phyloP scores from a whole-genome alignment of 768 basidiomycete genomes.

The Termitomyces sp. region DNA sequence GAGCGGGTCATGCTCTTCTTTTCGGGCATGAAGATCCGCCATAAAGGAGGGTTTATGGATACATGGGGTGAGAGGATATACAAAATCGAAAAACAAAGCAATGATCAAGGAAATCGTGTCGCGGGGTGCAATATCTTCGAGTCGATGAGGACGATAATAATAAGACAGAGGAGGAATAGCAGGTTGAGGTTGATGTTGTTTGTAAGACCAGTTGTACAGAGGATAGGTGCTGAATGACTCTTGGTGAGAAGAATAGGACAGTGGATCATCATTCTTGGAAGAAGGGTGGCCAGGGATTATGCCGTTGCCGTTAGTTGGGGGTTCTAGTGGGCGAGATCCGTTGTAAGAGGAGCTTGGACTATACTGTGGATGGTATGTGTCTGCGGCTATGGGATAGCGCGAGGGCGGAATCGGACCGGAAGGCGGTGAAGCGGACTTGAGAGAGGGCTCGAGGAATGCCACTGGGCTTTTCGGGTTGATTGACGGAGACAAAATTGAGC shows the following conservation, averaged over 20 bases:
- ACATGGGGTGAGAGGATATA: slow-evolving; percentile 87
- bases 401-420: slow-evolving; percentile 53
- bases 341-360: slow-evolving; percentile 36
- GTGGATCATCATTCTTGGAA: slow-evolving; percentile 41
- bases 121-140: slow-evolving; percentile 79
- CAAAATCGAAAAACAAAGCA: slow-evolving; percentile 89
- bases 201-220: slow-evolving; percentile 66
- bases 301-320: slow-evolving; percentile 24
- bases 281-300: slow-evolving; percentile 25
- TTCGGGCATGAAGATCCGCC: slow-evolving; percentile 74
- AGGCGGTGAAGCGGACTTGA: slow-evolving; percentile 30
- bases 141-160: slow-evolving; percentile 67
- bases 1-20: slow-evolving; percentile 84
- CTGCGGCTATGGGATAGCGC: slow-evolving; percentile 64
- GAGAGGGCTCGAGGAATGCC: slow-evolving; percentile 48
- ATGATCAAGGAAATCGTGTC: slow-evolving; percentile 80
- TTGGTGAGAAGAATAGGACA: slow-evolving; percentile 31
- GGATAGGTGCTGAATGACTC: slow-evolving; percentile 63
- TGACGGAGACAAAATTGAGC: slow-evolving; percentile 39
- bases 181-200: slow-evolving; percentile 46
- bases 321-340: slow-evolving; percentile 31
- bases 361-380: slow-evolving; percentile 58
- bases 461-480: slow-evolving; percentile 38
- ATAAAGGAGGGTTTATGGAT: slow-evolving; percentile 89
- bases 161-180: slow-evolving; percentile 61